Evolutionary conservation across 768 basidiomycete genomes (phyloP).

Genomic region (Leccinum boreale): DNA sequence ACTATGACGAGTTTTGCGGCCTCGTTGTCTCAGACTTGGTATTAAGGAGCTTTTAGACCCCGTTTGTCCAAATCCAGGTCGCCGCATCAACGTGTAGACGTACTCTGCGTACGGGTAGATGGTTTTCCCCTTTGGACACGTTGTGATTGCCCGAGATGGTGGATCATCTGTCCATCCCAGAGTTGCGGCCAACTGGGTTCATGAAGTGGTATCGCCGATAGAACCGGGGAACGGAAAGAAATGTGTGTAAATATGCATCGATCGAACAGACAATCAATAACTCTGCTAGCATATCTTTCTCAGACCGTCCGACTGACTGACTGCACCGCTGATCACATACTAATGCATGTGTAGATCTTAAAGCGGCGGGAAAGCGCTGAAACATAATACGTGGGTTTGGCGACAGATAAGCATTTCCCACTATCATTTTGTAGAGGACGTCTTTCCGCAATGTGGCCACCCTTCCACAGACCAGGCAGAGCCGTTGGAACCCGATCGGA

Average conservation of each 20-base stretch:
- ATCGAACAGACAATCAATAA: not conserved
- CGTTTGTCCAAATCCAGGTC: not conserved
- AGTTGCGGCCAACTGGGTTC: not conserved
- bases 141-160: not conserved
- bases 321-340: conserved; percentile 2
- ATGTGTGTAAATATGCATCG: not conserved
- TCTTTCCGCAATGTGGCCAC: conserved; percentile 6
- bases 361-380: not conserved
- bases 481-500: not conserved
- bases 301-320: not conserved
- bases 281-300: not conserved
- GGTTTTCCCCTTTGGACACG: not conserved
- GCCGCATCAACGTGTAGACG: conserved; percentile 4
- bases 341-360: not conserved
- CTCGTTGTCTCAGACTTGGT: not conserved
- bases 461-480: conserved; percentile 12
- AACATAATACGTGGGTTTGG: not conserved
- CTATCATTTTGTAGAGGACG: not conserved
- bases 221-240: not conserved
- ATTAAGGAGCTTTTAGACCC: not conserved
- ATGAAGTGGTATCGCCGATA: not conserved
- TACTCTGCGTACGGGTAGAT: conserved; percentile 8
- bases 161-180: not conserved
- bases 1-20: not conserved
- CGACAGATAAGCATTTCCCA: not conserved